Percentiles rank a stretch among this genome's conserved stretches.
Evolutionary conservation across 2,329 filamentous ascomycete genomes (phyloP).

Genomic region (Aspergillus hiratsukae): DNA sequence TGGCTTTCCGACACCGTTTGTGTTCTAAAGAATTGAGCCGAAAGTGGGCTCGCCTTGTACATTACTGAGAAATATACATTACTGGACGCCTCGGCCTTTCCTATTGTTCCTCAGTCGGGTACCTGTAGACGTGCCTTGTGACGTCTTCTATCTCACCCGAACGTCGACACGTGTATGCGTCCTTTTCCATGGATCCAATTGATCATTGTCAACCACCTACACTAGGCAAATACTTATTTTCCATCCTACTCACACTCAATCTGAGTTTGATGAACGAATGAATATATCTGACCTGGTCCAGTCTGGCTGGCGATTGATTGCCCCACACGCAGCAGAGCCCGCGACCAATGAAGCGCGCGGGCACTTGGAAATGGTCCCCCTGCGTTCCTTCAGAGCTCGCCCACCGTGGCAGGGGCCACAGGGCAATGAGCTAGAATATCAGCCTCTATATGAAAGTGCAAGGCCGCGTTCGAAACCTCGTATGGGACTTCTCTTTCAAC

Average conservation of each 20-base stretch:
- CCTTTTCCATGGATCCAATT: neutral
- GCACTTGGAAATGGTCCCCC: neutral
- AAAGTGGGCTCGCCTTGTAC: slow-evolving; percentile 10
- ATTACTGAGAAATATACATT: slow-evolving; percentile 12
- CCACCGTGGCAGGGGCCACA: neutral
- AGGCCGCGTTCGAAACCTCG: neutral
- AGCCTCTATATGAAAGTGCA: neutral
- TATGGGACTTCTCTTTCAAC: neutral
- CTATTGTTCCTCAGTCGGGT: neutral
- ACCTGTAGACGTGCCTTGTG: neutral
- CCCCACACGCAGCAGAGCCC: neutral
- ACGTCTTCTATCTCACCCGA: neutral
- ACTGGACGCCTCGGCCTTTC: neutral
- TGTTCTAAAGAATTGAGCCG: neutral
- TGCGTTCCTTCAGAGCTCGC: neutral
- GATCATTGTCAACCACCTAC: neutral
- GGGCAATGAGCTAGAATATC: neutral
- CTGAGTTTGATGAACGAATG: neutral
- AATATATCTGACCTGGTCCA: neutral
- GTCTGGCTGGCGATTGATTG: neutral
- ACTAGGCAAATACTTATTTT: neutral
- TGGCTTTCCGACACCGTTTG: neutral
- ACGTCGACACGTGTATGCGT: neutral
- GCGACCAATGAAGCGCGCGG: neutral
- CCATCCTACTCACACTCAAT: neutral